phyloP scores from a whole-genome alignment of 345 rosid genomes.

The Trapa incisa region DNA sequence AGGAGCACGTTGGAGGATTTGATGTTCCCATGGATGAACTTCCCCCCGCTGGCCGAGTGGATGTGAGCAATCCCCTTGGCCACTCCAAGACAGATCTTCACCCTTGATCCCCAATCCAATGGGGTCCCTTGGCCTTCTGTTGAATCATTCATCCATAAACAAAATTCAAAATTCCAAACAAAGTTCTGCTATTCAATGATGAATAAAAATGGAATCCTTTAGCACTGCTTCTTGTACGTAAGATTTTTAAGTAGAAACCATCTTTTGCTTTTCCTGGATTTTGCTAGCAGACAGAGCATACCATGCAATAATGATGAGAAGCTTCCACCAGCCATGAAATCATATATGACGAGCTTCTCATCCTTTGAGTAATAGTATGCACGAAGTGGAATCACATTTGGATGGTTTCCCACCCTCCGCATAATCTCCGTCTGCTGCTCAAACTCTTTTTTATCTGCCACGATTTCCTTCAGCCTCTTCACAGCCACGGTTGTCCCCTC shows the following conservation, averaged over 20 bases:
- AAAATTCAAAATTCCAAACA: not conserved
- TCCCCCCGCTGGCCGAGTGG: slow-evolving; percentile 55
- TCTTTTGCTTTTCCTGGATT: too few species aligned
- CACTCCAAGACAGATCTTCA: slow-evolving; percentile 55
- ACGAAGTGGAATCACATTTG: slow-evolving; percentile 68
- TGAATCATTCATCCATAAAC: not conserved
- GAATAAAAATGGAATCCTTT: too few species aligned
- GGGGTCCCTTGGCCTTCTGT: slow-evolving; percentile 33
- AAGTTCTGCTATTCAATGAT: not conserved
- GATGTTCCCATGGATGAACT: slow-evolving; percentile 62
- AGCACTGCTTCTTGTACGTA: too few species aligned
- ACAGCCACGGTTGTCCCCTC: slow-evolving; percentile 85
- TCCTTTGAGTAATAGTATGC: slow-evolving; percentile 93
- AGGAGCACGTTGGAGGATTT: slow-evolving; percentile 71
- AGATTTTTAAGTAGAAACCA: too few species aligned
- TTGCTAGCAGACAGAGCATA: slow-evolving; percentile 12
- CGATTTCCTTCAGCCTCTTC: slow-evolving; percentile 73
- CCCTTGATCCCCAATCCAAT: slow-evolving; percentile 64
- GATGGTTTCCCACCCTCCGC: slow-evolving; percentile 60
- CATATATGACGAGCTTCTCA: slow-evolving; percentile 82
- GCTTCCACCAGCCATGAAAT: slow-evolving; percentile 54
- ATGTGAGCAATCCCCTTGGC: slow-evolving; percentile 66
- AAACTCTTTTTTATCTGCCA: slow-evolving; percentile 71
- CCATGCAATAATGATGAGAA: slow-evolving; percentile 62
- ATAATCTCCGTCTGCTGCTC: slow-evolving; percentile 87